Percentiles rank a stretch among this genome's conserved stretches.
These are phyloP conservation scores for Gonapodya sp. DNA, from an alignment of 192 early-diverging fungal genomes.

Conservation along the genomic window DNA sequence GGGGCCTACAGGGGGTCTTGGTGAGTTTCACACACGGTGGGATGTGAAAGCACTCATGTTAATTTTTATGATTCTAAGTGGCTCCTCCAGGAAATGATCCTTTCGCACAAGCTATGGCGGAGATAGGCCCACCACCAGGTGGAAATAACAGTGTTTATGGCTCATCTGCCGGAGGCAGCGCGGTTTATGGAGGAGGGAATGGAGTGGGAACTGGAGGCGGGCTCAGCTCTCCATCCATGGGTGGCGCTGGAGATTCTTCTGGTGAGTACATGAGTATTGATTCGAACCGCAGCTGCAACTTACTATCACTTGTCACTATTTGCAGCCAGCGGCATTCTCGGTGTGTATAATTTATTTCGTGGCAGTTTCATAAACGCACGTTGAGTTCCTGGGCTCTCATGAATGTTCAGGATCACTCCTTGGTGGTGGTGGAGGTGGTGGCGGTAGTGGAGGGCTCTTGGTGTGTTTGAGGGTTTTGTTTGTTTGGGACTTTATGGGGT, in stretches of 20 bases:
- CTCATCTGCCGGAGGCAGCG: neutral
- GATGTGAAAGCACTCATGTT: neutral
- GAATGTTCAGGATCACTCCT: neutral
- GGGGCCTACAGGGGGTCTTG: neutral
- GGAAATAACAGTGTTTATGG: too few relatives aligned
- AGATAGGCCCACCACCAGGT: neutral
- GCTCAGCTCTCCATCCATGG: neutral
- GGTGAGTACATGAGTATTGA: neutral
- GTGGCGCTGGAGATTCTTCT: neutral
- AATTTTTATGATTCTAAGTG: neutral
- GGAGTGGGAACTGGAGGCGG: neutral
- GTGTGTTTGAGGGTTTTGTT: neutral
- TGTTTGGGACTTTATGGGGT: too few relatives aligned
- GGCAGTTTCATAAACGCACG: too few relatives aligned
- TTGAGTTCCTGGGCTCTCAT: too few relatives aligned
- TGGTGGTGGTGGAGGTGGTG: neutral
- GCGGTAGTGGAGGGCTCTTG: neutral
- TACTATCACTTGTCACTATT: neutral
- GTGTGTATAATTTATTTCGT: too few relatives aligned
- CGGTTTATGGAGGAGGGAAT: neutral
- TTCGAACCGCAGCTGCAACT: neutral
- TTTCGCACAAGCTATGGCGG: neutral
- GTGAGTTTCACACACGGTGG: neutral
- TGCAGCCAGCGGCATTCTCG: too few relatives aligned
- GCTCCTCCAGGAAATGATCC: neutral